These are phyloP conservation scores for Tilletia caries DNA, from an alignment of 1,284 basidiomycete genomes.

Conservation along the genomic window DNA sequence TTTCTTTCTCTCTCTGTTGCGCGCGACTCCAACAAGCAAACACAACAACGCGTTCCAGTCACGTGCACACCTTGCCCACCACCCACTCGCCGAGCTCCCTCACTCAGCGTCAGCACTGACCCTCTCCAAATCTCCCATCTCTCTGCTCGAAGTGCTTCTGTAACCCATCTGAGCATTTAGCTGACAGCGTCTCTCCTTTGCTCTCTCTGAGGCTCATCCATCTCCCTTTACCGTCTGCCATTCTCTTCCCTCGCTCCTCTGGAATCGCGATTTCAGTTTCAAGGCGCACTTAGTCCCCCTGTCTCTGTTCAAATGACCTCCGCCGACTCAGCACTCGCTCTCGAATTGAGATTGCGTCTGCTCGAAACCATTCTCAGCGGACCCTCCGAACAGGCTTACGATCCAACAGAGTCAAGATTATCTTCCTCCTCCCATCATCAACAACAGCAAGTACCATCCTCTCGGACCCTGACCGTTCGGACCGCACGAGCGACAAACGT, in stretches of 20 bases:
- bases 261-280: not conserved
- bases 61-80: not conserved
- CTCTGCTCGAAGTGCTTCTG: too few species aligned
- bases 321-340: slow-evolving; percentile 3
- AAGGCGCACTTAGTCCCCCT: not conserved
- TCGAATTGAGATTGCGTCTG: slow-evolving; percentile 6
- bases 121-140: not conserved
- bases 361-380: slow-evolving; percentile 3
- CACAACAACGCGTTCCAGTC: not conserved
- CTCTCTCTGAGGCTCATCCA: too few species aligned
- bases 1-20: not conserved
- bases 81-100: not conserved
- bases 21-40: not conserved
- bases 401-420: not conserved
- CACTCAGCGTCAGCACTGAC: not conserved
- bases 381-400: not conserved
- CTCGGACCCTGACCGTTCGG: not conserved
- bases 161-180: too few species aligned
- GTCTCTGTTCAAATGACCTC: not conserved
- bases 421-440: not conserved
- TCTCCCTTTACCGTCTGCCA: not conserved
- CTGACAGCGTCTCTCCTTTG: too few species aligned
- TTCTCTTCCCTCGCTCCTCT: not conserved
- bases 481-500: not conserved
- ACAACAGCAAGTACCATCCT: not conserved